These are phyloP conservation scores for Trichoderma polysporum DNA, from an alignment of 2,329 filamentous ascomycete genomes.

Conservation along the genomic window DNA sequence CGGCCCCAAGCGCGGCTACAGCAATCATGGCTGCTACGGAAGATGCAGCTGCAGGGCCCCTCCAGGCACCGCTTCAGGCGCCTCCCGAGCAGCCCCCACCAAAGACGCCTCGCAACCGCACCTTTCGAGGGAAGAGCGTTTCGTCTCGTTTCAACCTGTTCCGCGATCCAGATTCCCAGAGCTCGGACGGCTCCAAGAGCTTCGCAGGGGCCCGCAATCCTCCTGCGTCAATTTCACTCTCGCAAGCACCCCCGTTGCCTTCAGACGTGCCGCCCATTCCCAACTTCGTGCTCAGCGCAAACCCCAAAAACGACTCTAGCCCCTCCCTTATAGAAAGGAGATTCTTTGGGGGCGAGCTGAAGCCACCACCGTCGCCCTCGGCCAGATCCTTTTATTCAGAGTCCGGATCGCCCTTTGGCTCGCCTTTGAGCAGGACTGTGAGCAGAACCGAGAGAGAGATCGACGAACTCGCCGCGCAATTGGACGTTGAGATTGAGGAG, in stretches of 20 bases:
- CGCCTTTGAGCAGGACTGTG: neutral
- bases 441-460: slow-evolving; percentile 19
- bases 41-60: slow-evolving; percentile 23
- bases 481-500: slow-evolving; percentile 20
- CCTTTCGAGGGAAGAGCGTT: slow-evolving; percentile 37
- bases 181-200: slow-evolving; percentile 24
- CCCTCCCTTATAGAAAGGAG: slow-evolving; percentile 22
- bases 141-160: slow-evolving; percentile 37
- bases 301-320: slow-evolving; percentile 30
- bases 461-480: slow-evolving; percentile 20
- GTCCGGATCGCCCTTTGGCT: slow-evolving; percentile 14
- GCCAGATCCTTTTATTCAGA: slow-evolving; percentile 14
- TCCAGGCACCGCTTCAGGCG: slow-evolving; percentile 13
- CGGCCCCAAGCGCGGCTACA: neutral
- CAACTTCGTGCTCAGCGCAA: slow-evolving; percentile 32
- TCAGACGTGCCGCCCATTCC: slow-evolving; percentile 28
- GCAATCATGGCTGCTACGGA: neutral
- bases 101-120: slow-evolving; percentile 35
- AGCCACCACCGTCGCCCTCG: slow-evolving; percentile 19
- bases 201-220: slow-evolving; percentile 18
- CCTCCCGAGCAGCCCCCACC: slow-evolving; percentile 23
- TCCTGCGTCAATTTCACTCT: slow-evolving; percentile 15
- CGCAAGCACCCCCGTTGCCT: slow-evolving; percentile 25
- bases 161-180: slow-evolving; percentile 25
- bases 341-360: slow-evolving; percentile 5